Base-by-base conservation (phyloP, 2,329 filamentous ascomycete genomes). In the Trichoderma aggressivum region DNA sequence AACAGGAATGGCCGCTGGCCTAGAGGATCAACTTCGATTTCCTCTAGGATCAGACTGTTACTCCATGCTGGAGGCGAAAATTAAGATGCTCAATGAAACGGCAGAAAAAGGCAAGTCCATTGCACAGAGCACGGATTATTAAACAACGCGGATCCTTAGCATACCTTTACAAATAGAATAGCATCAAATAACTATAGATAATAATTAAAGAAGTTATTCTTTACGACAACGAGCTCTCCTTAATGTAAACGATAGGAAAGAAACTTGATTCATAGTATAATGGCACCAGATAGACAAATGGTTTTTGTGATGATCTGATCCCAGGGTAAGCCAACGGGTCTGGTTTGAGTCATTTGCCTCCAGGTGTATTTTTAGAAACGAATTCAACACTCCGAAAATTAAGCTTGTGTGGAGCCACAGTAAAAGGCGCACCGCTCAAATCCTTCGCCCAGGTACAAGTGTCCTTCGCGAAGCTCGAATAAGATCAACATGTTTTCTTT, bases 11-110 rank as follows among this genome's bases (percentile, higher is more conserved):
- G 64, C 64, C 12, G n/a, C 26, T 18, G 64, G 64, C 10, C n/a
- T 67, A 5, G 64, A 58, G n/a, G 64, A 67, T 59, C 55, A 67
- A 3, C 53, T 67, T 30, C 64, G 55, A 10, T 59, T 67, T 16
- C 64, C 55, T 6, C 26, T 67, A 14, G 55, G 64, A 3, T 59
- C 64, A 4, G 55, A 67, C n/a, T 59, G 64, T 24, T 47, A 58
- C 7, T 21, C 26, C 16, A 67, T 67, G 64, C 26, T 59, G 7
- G 53, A 67, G 24, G 39, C 53, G 12, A 67, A 59, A 18, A 36
- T 66, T 18, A 47, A 47, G 26, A 47, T 59, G 55, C 28, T 59
- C 6, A 47, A 47, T 21, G 55, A 67, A 30, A 59, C 64, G 4
- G 63, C 63, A 5, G 50, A 58, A 24, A 66, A 66, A 11, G 12